These are phyloP conservation scores for Aschersonia sp. DNA, from an alignment of 2,329 filamentous ascomycete genomes.

Conservation along the genomic window DNA sequence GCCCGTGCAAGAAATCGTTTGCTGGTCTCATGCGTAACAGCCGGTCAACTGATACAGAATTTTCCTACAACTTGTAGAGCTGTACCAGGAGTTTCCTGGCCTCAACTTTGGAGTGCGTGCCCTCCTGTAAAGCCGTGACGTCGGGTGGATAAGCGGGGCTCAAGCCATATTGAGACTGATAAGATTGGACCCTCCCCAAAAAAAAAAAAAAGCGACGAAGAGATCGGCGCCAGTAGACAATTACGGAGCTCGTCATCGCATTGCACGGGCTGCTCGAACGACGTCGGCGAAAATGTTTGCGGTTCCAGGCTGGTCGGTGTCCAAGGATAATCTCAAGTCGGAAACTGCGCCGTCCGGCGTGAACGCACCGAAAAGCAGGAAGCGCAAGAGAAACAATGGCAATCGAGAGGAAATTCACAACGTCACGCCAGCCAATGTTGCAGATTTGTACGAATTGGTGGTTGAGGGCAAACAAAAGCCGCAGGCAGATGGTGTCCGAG, in stretches of 20 bases:
- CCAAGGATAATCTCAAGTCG: slow-evolving; percentile 53
- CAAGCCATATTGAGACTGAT: not conserved
- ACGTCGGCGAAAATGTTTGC: slow-evolving; percentile 54
- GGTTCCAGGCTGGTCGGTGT: slow-evolving; percentile 82
- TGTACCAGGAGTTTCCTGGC: too few species aligned
- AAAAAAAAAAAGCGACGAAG: not conserved
- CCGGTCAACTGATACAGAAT: too few species aligned
- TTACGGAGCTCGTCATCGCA: not conserved
- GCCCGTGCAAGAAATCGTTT: too few species aligned
- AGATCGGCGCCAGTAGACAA: not conserved
- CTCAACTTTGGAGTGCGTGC: too few species aligned
- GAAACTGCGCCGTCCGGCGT: slow-evolving; percentile 33
- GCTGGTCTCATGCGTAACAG: too few species aligned
- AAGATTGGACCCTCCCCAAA: not conserved
- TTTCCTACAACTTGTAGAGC: too few species aligned
- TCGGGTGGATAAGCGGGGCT: not conserved
- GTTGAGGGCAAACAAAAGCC: slow-evolving; percentile 46
- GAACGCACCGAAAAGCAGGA: slow-evolving; percentile 35
- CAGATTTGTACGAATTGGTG: slow-evolving; percentile 63
- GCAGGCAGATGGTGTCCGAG: not conserved
- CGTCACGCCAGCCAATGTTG: slow-evolving; percentile 57
- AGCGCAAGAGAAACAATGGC: slow-evolving; percentile 32
- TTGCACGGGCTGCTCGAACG: not conserved
- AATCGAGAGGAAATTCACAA: slow-evolving; percentile 15
- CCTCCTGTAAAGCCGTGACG: not conserved